phyloP scores from a whole-genome alignment of 495 filamentous ascomycete species.

The Cercophora sp. region DNA sequence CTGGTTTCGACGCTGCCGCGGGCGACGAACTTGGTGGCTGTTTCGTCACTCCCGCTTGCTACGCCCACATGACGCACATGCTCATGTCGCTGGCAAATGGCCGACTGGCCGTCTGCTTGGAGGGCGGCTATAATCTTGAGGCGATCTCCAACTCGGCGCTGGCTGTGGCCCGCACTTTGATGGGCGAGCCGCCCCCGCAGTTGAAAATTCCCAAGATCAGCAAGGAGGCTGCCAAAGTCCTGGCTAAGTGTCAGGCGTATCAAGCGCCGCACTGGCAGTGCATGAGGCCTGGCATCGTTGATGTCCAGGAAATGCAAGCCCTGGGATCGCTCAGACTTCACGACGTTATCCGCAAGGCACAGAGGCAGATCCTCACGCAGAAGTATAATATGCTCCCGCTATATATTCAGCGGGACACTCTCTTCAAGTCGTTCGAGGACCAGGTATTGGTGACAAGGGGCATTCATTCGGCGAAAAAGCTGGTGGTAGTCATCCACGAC shows the following conservation, averaged over 20 bases:
- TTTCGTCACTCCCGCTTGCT: constrained; percentile 83
- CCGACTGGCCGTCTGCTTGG: constrained; percentile 86
- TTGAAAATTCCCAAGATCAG: constrained; percentile 47
- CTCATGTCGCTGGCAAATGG: constrained; percentile 92
- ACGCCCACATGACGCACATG: constrained; percentile 99
- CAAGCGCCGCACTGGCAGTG: constrained; percentile 60
- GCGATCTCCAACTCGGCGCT: constrained; percentile 90
- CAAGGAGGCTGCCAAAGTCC: constrained; percentile 44
- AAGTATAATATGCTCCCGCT: constrained; percentile 71
- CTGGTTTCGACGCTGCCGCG: constrained; percentile 92
- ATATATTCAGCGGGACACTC: constrained; percentile 62
- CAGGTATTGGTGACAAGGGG: constrained; percentile 76
- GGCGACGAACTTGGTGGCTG: constrained; percentile 91
- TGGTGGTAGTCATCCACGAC: constrained; percentile 79
- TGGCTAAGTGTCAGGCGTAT: constrained; percentile 47
- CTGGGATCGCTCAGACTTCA: constrained; percentile 36
- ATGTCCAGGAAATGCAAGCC: constrained; percentile 35
- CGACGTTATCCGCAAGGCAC: constrained; percentile 72
- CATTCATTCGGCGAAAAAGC: constrained; percentile 35
- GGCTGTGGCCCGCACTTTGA: constrained; percentile 85
- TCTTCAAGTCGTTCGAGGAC: constrained; percentile 78
- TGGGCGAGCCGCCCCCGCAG: constrained; percentile 87
- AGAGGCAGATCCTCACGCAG: constrained; percentile 63
- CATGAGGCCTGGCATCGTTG: constrained; percentile 50
- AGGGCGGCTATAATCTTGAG: constrained; percentile 91